Evolutionary conservation across 2,329 filamentous ascomycete genomes (phyloP), one percentile per base, ranked within the genome.

Genomic region (Aspergillus caelatus): DNA sequence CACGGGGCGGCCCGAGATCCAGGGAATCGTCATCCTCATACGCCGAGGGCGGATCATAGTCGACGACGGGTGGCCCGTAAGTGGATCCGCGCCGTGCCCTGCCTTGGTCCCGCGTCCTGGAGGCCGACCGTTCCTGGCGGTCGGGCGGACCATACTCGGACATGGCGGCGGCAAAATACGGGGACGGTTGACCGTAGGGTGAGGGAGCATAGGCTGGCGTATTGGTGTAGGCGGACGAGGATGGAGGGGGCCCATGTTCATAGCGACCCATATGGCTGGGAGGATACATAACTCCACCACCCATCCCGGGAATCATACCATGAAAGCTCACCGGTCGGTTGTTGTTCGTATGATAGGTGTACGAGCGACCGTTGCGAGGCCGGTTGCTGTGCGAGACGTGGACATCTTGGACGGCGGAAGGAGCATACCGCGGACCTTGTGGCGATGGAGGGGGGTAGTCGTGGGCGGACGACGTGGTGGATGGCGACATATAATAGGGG

Each of bases 251-350:
- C 1, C 77, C 77, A 65, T 73, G 72, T 19, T 78, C 77, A 57
- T 73, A 76, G 56, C 62, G 71, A 54, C 65, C 67, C 65, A 76
- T 68, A 53, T 71, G 68, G 34, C 71, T 66, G 54, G 73, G 69
- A 32, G 65, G 65, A 56, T 77, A 75, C 67, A 74, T 68, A 57
- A 73, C 68, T 19, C 63, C 57, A 12, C 63, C 68, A 9, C 67
- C 69, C 67, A 75, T 71, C 43, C 76, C 75, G 34, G 73, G 74
- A 34, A 70, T 65, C 60, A 73, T 69, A 11, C 74, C 77, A 64
- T 81, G 78, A 62, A 74, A 79, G 62, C 79, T 81, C 57, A 77
- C 61, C 16, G 80, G 79, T 57, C 78, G 73, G 43, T 67, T 68
- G 65, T 67, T 68, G 65, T 70, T 70, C 48, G 74, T 52, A 62